Evolutionary conservation across 192 early-diverging fungal species (phyloP).

Genomic region (Spizellomyces sp.): DNA sequence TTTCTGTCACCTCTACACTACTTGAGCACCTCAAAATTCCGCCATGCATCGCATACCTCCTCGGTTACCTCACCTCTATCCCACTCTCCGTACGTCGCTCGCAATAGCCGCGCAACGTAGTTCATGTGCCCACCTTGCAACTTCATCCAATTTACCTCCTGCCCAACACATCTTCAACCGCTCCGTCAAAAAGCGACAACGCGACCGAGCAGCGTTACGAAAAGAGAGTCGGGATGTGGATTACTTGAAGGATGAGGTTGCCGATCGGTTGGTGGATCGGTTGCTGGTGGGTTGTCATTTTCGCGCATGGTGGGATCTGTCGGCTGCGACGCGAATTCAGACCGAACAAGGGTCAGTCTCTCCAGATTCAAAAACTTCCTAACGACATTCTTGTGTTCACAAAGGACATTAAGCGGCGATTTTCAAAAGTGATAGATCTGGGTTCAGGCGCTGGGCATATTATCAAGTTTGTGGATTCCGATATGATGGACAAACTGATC

Average conservation of each 20-base stretch:
- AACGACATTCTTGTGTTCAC: slow-evolving; percentile 9
- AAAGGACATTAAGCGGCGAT: slow-evolving; percentile 89
- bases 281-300: slow-evolving; percentile 60
- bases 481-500: slow-evolving; percentile 80
- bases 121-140: background rate
- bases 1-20: no score
- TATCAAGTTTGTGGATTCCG: slow-evolving; percentile 76
- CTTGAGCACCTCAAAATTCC: no score
- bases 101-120: no score
- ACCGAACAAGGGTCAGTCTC: background rate
- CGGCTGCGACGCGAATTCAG: no score
- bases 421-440: slow-evolving; percentile 83
- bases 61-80: no score
- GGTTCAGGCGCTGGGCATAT: slow-evolving; percentile 89
- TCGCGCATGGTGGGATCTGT: background rate
- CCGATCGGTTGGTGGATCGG: slow-evolving; percentile 82
- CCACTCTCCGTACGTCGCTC: no score
- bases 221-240: slow-evolving; percentile 71
- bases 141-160: slow-evolving; percentile 16
- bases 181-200: slow-evolving; percentile 72
- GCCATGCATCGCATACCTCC: no score
- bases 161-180: slow-evolving; percentile 74
- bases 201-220: slow-evolving; percentile 67
- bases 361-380: background rate
- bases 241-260: slow-evolving; percentile 92